phyloP scores from a whole-genome alignment of 441 rosid species.

The Viola pubescens region DNA sequence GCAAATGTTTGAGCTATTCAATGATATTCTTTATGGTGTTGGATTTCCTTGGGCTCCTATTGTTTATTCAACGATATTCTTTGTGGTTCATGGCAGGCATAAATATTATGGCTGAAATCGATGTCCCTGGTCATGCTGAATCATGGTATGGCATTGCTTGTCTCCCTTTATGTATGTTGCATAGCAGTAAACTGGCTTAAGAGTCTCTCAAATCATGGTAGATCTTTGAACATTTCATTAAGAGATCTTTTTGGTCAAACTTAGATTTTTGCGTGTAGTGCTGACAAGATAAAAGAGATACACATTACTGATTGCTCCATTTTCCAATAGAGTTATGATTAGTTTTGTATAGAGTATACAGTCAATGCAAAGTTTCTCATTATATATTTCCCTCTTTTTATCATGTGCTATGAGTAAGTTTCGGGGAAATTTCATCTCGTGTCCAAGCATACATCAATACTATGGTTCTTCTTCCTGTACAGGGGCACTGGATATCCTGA shows the following conservation, averaged over 20 bases:
- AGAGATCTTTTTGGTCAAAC: background rate
- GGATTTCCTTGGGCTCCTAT: background rate
- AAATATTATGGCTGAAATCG: constrained; percentile 86
- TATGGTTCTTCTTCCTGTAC: constrained; percentile 22
- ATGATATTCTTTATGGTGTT: background rate
- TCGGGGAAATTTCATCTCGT: background rate
- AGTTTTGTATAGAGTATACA: background rate
- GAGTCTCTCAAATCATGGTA: background rate
- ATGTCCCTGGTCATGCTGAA: constrained; percentile 97
- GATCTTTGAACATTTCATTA: background rate
- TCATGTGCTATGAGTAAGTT: background rate
- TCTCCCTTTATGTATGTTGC: background rate
- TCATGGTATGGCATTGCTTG: constrained; percentile 54
- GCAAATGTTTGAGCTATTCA: background rate
- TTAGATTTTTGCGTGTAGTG: background rate
- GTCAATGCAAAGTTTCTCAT: no score
- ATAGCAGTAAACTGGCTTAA: background rate
- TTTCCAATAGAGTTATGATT: background rate
- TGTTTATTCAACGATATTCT: no score
- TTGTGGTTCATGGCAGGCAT: constrained; percentile 53
- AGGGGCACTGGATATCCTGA: constrained; percentile 92
- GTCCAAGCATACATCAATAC: background rate
- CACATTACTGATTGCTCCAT: background rate
- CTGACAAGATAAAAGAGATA: background rate
- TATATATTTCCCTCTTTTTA: no score